These are phyloP conservation scores for Arxiozyma heterogenica DNA, from an alignment of 1,139 yeast genomes.

Conservation along the genomic window DNA sequence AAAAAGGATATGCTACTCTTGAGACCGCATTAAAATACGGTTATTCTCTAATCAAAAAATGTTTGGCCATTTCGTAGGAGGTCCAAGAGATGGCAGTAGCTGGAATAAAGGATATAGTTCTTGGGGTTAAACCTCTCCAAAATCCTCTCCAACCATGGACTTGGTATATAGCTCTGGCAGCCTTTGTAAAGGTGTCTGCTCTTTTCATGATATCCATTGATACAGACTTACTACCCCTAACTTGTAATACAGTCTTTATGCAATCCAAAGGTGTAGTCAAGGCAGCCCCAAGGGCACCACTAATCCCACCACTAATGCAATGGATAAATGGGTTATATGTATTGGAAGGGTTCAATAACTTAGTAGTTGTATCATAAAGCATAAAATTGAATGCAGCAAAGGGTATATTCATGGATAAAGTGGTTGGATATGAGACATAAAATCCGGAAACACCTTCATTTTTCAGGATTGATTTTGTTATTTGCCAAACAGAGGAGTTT, in stretches of 20 bases:
- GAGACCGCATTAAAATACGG: neutral
- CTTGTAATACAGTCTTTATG: conserved; percentile 80
- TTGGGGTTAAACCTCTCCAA: conserved; percentile 77
- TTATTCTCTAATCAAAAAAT: conserved; percentile 16
- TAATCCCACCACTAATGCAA: conserved; percentile 88
- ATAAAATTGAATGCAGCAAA: conserved; percentile 94
- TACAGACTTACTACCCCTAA: conserved; percentile 32
- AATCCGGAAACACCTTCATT: conserved; percentile 79
- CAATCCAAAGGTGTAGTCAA: conserved; percentile 94
- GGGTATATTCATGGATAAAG: conserved; percentile 86
- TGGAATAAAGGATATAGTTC: conserved; percentile 90
- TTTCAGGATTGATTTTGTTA: conserved; percentile 45
- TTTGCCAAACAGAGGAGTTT: conserved; percentile 28
- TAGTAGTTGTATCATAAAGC: conserved; percentile 76
- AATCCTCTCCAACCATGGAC: conserved; percentile 67
- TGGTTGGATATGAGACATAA: conserved; percentile 90
- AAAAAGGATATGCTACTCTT: neutral
- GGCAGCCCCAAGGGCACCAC: conserved; percentile 97
- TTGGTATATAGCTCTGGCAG: conserved; percentile 58
- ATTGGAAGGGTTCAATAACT: conserved; percentile 67
- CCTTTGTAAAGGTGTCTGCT: conserved; percentile 63
- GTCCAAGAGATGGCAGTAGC: conserved; percentile 98
- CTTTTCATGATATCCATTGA: conserved; percentile 43
- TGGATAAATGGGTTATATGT: conserved; percentile 83
- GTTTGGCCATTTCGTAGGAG: conserved; percentile 92